phyloP scores from a whole-genome alignment of 129 eudicot genomes.

The Oenanthe sinensis region DNA sequence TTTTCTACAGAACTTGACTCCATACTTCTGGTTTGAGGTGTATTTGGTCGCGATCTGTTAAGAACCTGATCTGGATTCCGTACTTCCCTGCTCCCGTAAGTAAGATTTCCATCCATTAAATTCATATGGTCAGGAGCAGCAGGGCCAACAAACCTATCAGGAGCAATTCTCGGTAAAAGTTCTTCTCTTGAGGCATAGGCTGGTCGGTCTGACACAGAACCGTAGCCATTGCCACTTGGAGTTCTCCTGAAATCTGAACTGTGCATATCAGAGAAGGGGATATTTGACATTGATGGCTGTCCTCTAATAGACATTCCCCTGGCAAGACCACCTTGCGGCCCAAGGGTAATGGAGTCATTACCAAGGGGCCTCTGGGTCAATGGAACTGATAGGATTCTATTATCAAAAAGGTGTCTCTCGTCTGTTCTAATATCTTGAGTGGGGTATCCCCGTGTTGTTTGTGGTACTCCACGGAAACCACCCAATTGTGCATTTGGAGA shows the following conservation, averaged over 20 bases:
- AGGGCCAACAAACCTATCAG: constrained; percentile 39
- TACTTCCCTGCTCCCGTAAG: constrained; percentile 28
- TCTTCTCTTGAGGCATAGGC: constrained; percentile 58
- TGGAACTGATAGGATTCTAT: constrained; percentile 48
- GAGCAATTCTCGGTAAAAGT: constrained; percentile 31
- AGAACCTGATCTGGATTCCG: constrained; percentile 32
- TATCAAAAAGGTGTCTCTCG: constrained; percentile 55
- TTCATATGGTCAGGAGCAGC: constrained; percentile 37
- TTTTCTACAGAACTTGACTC: constrained; percentile 25
- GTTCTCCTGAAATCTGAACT: constrained; percentile 46
- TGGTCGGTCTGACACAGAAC: constrained; percentile 41
- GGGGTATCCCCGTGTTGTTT: constrained; percentile 59
- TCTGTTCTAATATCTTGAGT: constrained; percentile 62
- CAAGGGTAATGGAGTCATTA: constrained; percentile 68
- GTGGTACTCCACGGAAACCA: constrained; percentile 53
- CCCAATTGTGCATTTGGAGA: constrained; percentile 53
- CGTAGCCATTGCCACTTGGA: constrained; percentile 45
- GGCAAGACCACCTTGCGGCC: constrained; percentile 98
- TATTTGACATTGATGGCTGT: constrained; percentile 34
- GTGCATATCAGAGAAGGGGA: constrained; percentile 27
- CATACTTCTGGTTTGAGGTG: constrained; percentile 31
- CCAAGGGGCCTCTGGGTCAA: constrained; percentile 50
- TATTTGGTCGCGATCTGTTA: constrained; percentile 42
- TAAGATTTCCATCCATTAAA: constrained; percentile 27
- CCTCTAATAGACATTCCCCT: constrained; percentile 90